phyloP scores from a whole-genome alignment of 2,329 filamentous ascomycete species.

The Fusarium gaditjirri region DNA sequence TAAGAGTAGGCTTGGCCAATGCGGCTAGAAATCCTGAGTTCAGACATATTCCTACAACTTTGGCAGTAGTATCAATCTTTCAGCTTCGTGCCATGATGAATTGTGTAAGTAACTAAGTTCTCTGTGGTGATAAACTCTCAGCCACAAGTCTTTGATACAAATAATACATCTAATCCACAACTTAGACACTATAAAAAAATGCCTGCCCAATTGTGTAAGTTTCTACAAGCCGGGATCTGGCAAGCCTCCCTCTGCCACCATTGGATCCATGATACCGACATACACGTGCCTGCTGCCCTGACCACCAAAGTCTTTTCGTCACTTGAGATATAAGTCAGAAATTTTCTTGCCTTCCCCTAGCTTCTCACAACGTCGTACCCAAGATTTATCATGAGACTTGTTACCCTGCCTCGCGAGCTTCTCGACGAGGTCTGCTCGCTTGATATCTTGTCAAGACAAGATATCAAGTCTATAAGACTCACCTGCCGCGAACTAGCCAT shows the following conservation, averaged over 20 bases:
- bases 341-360: background rate
- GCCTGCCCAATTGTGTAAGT: background rate
- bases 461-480: conserved; percentile 10
- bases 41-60: too few relatives aligned
- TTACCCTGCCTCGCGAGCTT: background rate
- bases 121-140: too few relatives aligned
- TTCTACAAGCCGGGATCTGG: background rate
- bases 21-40: too few relatives aligned
- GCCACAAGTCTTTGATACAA: too few relatives aligned
- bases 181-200: too few relatives aligned
- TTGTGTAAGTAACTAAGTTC: background rate
- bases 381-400: background rate
- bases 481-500: background rate
- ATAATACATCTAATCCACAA: too few relatives aligned
- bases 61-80: background rate
- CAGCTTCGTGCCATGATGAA: background rate
- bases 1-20: too few relatives aligned
- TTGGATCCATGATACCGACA: background rate
- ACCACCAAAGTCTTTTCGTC: too few relatives aligned
- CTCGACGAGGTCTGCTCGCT: background rate
- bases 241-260: background rate
- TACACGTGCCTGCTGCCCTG: background rate
- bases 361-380: too few relatives aligned
- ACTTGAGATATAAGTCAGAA: background rate
- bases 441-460: background rate